phyloP scores from a whole-genome alignment of 2,329 filamentous ascomycete genomes.

The Aureobasidium pullulans region DNA sequence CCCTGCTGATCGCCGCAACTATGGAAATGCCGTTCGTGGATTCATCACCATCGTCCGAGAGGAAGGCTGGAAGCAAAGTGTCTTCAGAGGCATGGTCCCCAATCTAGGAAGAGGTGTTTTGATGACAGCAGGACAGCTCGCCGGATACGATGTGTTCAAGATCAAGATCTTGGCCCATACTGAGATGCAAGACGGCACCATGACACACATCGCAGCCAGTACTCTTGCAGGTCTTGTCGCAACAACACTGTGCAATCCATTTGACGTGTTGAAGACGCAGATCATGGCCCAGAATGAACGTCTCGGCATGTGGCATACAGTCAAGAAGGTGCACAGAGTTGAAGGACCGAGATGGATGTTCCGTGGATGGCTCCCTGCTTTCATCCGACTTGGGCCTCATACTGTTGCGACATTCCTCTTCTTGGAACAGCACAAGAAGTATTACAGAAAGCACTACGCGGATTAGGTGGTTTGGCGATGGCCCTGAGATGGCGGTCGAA shows the following conservation, averaged over 20 bases:
- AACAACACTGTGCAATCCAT: conserved; percentile 75
- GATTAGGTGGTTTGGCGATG: background rate
- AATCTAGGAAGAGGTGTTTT: conserved; percentile 75
- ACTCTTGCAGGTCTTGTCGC: conserved; percentile 76
- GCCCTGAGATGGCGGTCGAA: background rate
- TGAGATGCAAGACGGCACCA: conserved; percentile 58
- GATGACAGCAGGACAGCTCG: conserved; percentile 80
- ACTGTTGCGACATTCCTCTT: conserved; percentile 84
- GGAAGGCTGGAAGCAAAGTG: conserved; percentile 61
- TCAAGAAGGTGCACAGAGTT: conserved; percentile 59
- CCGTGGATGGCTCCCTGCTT: conserved; percentile 80
- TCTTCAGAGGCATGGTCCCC: conserved; percentile 81
- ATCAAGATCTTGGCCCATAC: conserved; percentile 58
- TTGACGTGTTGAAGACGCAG: conserved; percentile 84
- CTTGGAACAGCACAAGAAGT: conserved; percentile 76
- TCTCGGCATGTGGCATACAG: conserved; percentile 50
- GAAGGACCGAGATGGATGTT: conserved; percentile 81
- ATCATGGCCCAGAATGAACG: conserved; percentile 62
- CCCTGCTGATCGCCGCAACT: conserved; percentile 67
- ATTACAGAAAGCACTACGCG: conserved; percentile 47
- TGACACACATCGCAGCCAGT: conserved; percentile 70
- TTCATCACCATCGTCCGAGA: conserved; percentile 78
- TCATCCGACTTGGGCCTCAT: conserved; percentile 61
- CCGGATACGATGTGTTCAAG: conserved; percentile 81
- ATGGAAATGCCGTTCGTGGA: conserved; percentile 81